Conservation (phyloP, 2,329 filamentous ascomycete species). For the Curvularia spicifera region DNA sequence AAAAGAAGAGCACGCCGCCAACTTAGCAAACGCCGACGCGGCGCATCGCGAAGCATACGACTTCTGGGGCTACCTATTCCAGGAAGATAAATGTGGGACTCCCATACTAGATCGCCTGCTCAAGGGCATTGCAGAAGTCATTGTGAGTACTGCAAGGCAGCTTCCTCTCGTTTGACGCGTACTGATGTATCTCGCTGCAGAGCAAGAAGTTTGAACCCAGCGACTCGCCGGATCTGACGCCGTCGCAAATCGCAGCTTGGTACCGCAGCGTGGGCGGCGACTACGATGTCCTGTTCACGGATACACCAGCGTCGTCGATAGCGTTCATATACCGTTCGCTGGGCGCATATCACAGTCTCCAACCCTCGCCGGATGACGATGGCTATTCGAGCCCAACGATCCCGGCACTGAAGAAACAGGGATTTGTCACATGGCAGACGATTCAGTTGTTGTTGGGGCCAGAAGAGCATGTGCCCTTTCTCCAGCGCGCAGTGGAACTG, state of each 20-base stretch:
- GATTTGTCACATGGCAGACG: constrained; percentile 93
- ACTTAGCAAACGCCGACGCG: constrained; percentile 34
- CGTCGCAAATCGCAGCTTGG: constrained; percentile 57
- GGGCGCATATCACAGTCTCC: constrained; percentile 86
- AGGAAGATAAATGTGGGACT: constrained; percentile 59
- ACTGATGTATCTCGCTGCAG: constrained; percentile 37
- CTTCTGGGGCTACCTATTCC: constrained; percentile 60
- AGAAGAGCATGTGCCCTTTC: constrained; percentile 82
- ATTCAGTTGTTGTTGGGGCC: constrained; percentile 88
- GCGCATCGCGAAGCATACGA: constrained; percentile 53
- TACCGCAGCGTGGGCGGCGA: constrained; percentile 56
- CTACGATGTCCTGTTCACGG: constrained; percentile 72
- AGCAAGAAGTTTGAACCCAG: constrained; percentile 53
- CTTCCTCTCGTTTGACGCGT: neutral
- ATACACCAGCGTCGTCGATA: constrained; percentile 74
- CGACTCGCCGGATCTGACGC: constrained; percentile 56
- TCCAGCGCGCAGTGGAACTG: constrained; percentile 78
- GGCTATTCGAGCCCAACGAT: constrained; percentile 78
- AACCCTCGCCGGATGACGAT: constrained; percentile 68
- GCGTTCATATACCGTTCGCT: constrained; percentile 92
- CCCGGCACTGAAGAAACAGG: constrained; percentile 80
- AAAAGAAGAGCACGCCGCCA: constrained; percentile 26
- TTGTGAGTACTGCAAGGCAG: constrained; percentile 45
- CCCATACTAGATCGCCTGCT: constrained; percentile 55
- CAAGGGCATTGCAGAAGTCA: constrained; percentile 55